A percentile compares a stretch with the other conserved stretches of the same genome.
Conservation (phyloP, 2,329 filamentous ascomycete genomes). For the Ophiostoma himal-ulmi region DNA sequence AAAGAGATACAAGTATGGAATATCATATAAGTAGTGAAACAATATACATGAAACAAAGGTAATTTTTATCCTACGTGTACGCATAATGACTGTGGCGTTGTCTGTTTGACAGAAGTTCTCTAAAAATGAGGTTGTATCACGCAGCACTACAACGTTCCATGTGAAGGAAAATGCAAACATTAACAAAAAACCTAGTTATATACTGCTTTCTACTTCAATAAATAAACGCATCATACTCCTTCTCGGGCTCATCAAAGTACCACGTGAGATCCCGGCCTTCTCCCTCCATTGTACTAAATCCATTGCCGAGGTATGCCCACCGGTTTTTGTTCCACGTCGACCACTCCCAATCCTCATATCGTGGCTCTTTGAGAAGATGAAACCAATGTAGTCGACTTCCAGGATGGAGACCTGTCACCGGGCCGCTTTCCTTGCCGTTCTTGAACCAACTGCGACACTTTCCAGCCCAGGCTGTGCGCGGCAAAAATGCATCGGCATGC, state of each 20-base stretch:
- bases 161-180: neutral
- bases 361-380: slow-evolving; percentile 21
- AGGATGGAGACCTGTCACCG: slow-evolving; percentile 24
- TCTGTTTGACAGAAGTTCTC: no score
- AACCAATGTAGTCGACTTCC: slow-evolving; percentile 27
- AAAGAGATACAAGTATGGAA: neutral
- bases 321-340: slow-evolving; percentile 41
- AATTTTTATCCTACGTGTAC: no score
- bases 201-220: neutral
- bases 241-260: slow-evolving; percentile 44
- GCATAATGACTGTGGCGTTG: no score
- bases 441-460: slow-evolving; percentile 32
- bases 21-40: neutral
- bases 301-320: slow-evolving; percentile 43
- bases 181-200: neutral
- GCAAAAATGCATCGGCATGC: slow-evolving; percentile 32
- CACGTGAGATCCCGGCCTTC: slow-evolving; percentile 39
- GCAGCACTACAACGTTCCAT: no score
- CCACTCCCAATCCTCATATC: slow-evolving; percentile 26
- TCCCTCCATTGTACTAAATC: slow-evolving; percentile 39
- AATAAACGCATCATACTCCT: slow-evolving; percentile 44
- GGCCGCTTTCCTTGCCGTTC: slow-evolving; percentile 23
- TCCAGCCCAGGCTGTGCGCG: slow-evolving; percentile 31
- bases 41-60: no score
- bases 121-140: no score